These are phyloP conservation scores for Curvularia spicifera DNA, from an alignment of 2,329 filamentous ascomycete species.

Conservation along the genomic window DNA sequence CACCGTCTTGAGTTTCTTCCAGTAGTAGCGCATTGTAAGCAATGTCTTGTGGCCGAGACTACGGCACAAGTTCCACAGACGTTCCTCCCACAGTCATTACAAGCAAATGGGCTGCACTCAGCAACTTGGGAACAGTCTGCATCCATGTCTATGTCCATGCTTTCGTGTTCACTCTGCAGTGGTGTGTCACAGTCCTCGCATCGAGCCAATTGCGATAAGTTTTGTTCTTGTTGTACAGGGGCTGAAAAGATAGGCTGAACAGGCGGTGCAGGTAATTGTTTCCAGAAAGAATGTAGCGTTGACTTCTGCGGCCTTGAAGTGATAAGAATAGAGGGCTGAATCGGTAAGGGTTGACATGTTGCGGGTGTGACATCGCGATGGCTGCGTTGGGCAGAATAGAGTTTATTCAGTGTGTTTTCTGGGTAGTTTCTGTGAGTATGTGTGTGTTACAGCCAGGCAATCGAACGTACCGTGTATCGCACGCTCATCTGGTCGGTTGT, in stretches of 20 bases:
- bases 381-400: constrained; percentile 54
- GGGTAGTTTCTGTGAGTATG: not conserved
- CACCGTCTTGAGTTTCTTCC: constrained; percentile 21
- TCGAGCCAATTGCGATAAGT: constrained; percentile 23
- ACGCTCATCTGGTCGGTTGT: constrained; percentile 64
- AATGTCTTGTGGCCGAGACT: constrained; percentile 46
- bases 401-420: constrained; percentile 55
- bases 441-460: no score
- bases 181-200: constrained; percentile 56
- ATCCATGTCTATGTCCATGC: constrained; percentile 51
- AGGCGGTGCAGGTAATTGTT: constrained; percentile 44
- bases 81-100: constrained; percentile 47
- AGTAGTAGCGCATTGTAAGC: constrained; percentile 50
- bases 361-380: constrained; percentile 41
- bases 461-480: constrained; percentile 58
- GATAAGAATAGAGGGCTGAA: constrained; percentile 13
- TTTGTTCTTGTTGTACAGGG: constrained; percentile 19
- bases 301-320: constrained; percentile 48
- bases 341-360: constrained; percentile 28
- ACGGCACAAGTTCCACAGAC: constrained; percentile 55
- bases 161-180: constrained; percentile 38
- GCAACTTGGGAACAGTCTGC: constrained; percentile 37
- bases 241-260: constrained; percentile 29
- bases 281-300: constrained; percentile 58
- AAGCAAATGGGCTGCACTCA: constrained; percentile 43